Evolutionary conservation across 2,329 filamentous ascomycete species (phyloP).

Genomic region (Pseudogymnoascus sp.): DNA sequence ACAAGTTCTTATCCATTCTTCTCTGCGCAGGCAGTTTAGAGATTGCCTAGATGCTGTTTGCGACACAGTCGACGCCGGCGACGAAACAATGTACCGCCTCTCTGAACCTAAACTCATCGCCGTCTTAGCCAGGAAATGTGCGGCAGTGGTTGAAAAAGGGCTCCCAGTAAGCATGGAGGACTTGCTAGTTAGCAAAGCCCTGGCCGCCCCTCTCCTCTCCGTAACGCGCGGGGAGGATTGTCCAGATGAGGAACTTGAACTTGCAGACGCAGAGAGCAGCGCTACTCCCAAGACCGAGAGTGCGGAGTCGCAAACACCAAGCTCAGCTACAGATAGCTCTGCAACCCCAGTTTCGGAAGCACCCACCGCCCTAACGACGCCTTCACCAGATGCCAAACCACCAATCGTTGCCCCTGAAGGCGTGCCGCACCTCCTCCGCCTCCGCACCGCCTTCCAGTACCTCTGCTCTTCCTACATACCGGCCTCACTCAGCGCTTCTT

Average conservation of each 20-base stretch:
- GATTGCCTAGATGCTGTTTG: conserved; percentile 64
- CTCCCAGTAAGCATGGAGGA: conserved; percentile 80
- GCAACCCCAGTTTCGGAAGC: conserved; percentile 34
- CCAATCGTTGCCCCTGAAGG: conserved; percentile 30
- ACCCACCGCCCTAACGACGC: conserved; percentile 35
- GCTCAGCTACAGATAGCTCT: conserved; percentile 29
- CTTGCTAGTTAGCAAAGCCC: conserved; percentile 66
- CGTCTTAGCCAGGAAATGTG: conserved; percentile 65
- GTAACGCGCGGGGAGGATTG: conserved; percentile 52
- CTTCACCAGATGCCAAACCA: conserved; percentile 24
- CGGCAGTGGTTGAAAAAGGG: conserved; percentile 55
- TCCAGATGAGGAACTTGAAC: conserved; percentile 25
- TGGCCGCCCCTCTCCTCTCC: conserved; percentile 70
- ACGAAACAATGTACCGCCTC: conserved; percentile 80
- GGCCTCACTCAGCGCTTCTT: conserved; percentile 31
- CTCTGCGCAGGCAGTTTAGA: conserved; percentile 42
- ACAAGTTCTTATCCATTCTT: no score
- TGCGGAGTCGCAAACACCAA: conserved; percentile 27
- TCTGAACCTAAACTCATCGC: conserved; percentile 63
- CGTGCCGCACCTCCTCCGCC: conserved; percentile 39
- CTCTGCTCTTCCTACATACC: conserved; percentile 45
- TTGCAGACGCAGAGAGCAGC: conserved; percentile 25
- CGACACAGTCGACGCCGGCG: conserved; percentile 76
- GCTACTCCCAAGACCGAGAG: conserved; percentile 29
- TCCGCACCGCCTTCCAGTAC: conserved; percentile 44